Evolutionary conservation across 2,329 filamentous ascomycete genomes (phyloP).

Genomic region (Diaporthe sp.): DNA sequence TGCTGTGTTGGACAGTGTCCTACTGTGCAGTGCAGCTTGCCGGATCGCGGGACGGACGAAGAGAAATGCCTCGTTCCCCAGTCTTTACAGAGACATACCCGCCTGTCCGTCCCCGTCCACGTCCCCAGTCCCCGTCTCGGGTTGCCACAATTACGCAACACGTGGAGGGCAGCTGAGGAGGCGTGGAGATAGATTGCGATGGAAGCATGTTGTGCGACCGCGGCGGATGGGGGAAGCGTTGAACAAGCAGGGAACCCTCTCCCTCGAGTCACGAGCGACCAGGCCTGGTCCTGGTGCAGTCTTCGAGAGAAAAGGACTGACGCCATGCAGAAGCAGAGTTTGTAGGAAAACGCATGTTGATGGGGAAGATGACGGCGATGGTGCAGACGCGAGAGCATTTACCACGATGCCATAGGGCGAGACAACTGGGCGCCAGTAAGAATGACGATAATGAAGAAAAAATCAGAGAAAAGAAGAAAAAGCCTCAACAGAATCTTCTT

Average conservation of each 20-base stretch:
- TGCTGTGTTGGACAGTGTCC: background rate
- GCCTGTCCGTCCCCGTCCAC: background rate
- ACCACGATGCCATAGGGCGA: slow-evolving; percentile 4
- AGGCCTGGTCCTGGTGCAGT: background rate
- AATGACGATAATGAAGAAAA: background rate
- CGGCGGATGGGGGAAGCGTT: background rate
- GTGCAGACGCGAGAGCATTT: background rate
- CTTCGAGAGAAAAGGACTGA: background rate
- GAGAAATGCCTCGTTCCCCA: slow-evolving; percentile 20
- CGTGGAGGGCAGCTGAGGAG: slow-evolving; percentile 20
- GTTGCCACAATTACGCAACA: slow-evolving; percentile 30
- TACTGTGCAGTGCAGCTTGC: background rate
- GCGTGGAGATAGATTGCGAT: slow-evolving; percentile 5
- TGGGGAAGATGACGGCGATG: slow-evolving; percentile 10
- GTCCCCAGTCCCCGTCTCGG: background rate
- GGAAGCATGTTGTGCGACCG: slow-evolving; percentile 16
- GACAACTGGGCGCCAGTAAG: background rate
- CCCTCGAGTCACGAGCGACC: background rate
- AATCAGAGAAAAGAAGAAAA: background rate
- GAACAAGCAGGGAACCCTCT: slow-evolving; percentile 6
- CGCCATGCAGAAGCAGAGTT: slow-evolving; percentile 15
- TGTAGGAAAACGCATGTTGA: background rate
- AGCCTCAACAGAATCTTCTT: slow-evolving; percentile 22
- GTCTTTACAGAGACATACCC: background rate
- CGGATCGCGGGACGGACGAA: background rate